A percentile compares a stretch with the other conserved stretches of the same genome.
phyloP scores from a whole-genome alignment of 495 filamentous ascomycete genomes.

The Clohesyomyces aquaticus region DNA sequence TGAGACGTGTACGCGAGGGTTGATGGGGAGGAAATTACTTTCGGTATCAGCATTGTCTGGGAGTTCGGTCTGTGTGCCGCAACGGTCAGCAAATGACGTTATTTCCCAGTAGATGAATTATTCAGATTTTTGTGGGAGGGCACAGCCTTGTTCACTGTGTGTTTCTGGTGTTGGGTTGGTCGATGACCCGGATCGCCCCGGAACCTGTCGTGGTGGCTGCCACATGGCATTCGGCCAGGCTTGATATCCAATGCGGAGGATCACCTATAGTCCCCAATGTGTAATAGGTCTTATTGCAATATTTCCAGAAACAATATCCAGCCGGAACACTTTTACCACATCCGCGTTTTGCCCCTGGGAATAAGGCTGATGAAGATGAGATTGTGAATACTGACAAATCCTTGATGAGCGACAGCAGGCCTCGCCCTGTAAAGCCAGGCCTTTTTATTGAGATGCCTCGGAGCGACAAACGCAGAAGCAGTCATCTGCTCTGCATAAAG shows the following conservation, averaged over 20 bases:
- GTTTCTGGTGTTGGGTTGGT: neutral
- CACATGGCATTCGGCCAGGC: neutral
- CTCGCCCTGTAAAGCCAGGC: slow-evolving; percentile 54
- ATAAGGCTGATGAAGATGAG: slow-evolving; percentile 25
- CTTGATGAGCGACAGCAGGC: slow-evolving; percentile 56
- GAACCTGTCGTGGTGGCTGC: neutral
- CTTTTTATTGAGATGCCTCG: slow-evolving; percentile 55
- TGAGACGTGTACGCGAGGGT: slow-evolving; percentile 65
- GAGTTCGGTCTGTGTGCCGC: slow-evolving; percentile 48
- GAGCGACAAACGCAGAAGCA: slow-evolving; percentile 54
- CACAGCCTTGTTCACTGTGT: neutral
- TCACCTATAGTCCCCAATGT: neutral
- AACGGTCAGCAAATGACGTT: slow-evolving; percentile 29
- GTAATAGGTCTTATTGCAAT: slow-evolving; percentile 6
- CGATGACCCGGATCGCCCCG: neutral
- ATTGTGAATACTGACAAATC: slow-evolving; percentile 46
- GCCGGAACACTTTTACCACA: neutral
- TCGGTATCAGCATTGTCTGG: slow-evolving; percentile 53
- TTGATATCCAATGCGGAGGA: neutral
- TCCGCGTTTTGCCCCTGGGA: slow-evolving; percentile 8
- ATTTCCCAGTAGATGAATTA: too few species aligned
- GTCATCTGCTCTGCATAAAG: slow-evolving; percentile 56
- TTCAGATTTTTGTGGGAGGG: too few species aligned
- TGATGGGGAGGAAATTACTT: slow-evolving; percentile 54
- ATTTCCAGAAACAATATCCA: neutral